Evolutionary conservation across 2,329 filamentous ascomycete genomes (phyloP).

Genomic region (Aspergillus terreus): DNA sequence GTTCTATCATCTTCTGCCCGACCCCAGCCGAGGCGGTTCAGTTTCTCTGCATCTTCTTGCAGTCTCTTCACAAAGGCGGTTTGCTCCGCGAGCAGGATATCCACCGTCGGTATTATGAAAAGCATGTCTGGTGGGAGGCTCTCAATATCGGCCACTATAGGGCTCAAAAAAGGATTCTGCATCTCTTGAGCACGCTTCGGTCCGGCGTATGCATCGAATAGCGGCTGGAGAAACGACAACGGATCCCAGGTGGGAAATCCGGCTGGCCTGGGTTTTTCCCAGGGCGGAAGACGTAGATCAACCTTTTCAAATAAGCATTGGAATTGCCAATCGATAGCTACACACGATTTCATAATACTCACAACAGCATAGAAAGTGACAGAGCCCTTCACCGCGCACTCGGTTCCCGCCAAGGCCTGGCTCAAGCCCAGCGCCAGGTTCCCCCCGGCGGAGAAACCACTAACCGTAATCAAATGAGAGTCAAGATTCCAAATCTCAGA

Average conservation of each 20-base stretch:
- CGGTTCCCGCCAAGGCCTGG: constrained; percentile 19
- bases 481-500: constrained; percentile 24
- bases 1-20: background rate
- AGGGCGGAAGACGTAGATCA: constrained; percentile 38
- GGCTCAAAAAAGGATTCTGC: constrained; percentile 5
- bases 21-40: background rate
- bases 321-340: no score
- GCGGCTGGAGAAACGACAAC: constrained; percentile 33
- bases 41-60: constrained; percentile 3
- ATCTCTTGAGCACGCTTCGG: constrained; percentile 8
- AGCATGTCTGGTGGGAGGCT: constrained; percentile 8
- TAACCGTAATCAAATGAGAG: constrained; percentile 39
- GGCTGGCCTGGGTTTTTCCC: constrained; percentile 38
- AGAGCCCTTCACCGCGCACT: constrained; percentile 32
- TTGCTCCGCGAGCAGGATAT: constrained; percentile 10
- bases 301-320: constrained; percentile 19
- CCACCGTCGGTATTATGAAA: constrained; percentile 6
- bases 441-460: constrained; percentile 45
- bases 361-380: constrained; percentile 40
- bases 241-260: constrained; percentile 38
- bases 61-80: constrained; percentile 3
- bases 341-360: background rate
- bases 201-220: constrained; percentile 45
- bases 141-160: constrained; percentile 7
- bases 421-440: constrained; percentile 40